Percentiles rank a stretch among this genome's conserved stretches.
Evolutionary conservation across 495 filamentous ascomycete genomes (phyloP).

Genomic region (Cercophora newfieldiana): DNA sequence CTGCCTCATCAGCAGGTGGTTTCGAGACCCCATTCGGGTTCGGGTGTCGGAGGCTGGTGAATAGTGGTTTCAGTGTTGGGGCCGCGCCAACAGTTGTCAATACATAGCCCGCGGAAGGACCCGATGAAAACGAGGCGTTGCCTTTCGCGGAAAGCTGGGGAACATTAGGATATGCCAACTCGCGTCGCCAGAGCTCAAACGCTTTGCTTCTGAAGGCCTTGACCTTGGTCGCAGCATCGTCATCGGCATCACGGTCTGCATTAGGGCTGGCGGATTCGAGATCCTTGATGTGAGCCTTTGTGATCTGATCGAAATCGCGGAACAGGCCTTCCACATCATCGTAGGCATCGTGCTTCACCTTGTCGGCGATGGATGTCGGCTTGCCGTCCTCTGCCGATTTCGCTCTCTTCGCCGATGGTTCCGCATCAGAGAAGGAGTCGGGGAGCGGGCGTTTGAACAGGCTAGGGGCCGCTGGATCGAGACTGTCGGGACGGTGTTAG

Average conservation of each 20-base stretch:
- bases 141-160: constrained; percentile 21
- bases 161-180: constrained; percentile 41
- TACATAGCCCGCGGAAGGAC: constrained; percentile 52
- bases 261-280: constrained; percentile 31
- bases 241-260: constrained; percentile 27
- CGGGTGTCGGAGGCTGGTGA: constrained; percentile 70
- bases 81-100: constrained; percentile 72
- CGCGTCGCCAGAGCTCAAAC: constrained; percentile 41
- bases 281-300: constrained; percentile 41
- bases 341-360: constrained; percentile 46
- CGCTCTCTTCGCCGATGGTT: constrained; percentile 48
- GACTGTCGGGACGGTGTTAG: constrained; percentile 32
- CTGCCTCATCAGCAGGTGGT: constrained; percentile 58
- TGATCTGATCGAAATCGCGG: constrained; percentile 43
- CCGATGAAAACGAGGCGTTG: constrained; percentile 15
- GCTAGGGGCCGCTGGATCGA: constrained; percentile 40
- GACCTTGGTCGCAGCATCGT: constrained; percentile 37
- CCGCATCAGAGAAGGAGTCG: constrained; percentile 33
- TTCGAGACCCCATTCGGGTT: constrained; percentile 39
- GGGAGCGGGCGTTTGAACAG: constrained; percentile 50
- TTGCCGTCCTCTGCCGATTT: constrained; percentile 41
- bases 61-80: constrained; percentile 73
- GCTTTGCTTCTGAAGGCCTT: constrained; percentile 45
- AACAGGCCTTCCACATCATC: constrained; percentile 46
- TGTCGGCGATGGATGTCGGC: constrained; percentile 45